Conservation (phyloP, 345 rosid genomes). For the Psidium guajava region DNA sequence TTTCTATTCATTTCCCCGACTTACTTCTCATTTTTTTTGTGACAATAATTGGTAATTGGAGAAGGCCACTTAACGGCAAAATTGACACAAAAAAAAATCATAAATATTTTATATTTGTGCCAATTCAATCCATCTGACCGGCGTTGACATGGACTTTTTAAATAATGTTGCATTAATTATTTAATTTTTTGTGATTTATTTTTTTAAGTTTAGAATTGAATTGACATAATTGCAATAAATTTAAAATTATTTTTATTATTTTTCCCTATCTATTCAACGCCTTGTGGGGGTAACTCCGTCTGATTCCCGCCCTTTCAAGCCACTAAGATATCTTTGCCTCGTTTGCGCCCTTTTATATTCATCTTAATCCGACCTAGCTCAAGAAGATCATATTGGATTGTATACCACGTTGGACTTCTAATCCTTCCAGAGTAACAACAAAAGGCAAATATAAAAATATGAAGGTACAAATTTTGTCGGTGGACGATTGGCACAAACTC, state of each 20-base stretch:
- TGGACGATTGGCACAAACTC: neutral
- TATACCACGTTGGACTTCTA: neutral
- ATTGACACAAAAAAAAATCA: no score
- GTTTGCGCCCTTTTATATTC: neutral
- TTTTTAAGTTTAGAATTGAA: no score
- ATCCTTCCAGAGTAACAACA: neutral
- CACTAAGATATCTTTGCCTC: neutral
- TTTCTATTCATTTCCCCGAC: neutral
- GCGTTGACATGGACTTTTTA: no score
- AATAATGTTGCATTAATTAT: no score
- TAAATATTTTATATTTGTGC: no score
- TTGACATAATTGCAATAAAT: no score
- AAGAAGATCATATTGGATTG: neutral
- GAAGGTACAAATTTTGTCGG: neutral
- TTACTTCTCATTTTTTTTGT: neutral
- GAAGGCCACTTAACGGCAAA: no score
- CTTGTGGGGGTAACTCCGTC: neutral
- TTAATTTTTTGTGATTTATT: no score
- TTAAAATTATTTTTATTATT: no score
- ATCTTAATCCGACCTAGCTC: neutral
- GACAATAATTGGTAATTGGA: no score
- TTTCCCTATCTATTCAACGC: neutral
- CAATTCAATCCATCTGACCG: no score
- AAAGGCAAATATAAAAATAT: neutral
- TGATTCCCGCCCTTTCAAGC: neutral